A percentile compares a stretch with the other conserved stretches of the same genome.
phyloP scores from a whole-genome alignment of 768 basidiomycete species.

The Lyophyllum shimeji region DNA sequence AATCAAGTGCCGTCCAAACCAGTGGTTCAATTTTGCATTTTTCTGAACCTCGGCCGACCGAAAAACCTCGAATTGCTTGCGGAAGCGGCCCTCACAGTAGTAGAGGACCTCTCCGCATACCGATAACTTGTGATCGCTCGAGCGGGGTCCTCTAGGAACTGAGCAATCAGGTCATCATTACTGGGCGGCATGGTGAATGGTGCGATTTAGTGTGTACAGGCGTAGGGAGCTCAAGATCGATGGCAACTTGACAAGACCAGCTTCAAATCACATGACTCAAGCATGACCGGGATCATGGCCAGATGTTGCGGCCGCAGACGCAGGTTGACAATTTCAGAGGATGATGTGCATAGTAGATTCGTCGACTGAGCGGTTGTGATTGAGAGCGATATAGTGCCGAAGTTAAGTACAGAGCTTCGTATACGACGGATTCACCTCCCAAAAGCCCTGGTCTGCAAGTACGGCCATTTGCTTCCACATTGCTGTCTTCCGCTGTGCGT shows the following conservation, averaged over 20 bases:
- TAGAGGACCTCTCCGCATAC: neutral
- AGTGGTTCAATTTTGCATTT: too few species aligned
- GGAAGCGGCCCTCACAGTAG: neutral
- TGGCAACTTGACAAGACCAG: too few species aligned
- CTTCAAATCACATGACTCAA: too few species aligned
- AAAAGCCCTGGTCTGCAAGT: neutral
- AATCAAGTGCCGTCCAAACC: too few species aligned
- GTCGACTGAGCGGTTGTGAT: neutral
- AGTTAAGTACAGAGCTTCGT: neutral
- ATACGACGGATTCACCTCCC: neutral
- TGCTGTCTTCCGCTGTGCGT: neutral
- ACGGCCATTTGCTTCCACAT: neutral
- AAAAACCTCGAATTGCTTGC: neutral
- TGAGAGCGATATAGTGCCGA: neutral
- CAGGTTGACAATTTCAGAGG: too few species aligned
- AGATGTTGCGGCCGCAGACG: too few species aligned
- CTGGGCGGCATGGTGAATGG: too few species aligned
- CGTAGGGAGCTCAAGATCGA: too few species aligned
- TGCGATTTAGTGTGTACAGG: too few species aligned
- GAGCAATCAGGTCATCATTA: neutral
- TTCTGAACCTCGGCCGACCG: too few species aligned
- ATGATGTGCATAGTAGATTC: too few species aligned
- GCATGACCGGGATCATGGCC: too few species aligned
- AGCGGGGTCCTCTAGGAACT: neutral
- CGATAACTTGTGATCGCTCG: neutral